Percentiles rank a stretch among this genome's conserved stretches.
phyloP scores from a whole-genome alignment of 1,284 basidiomycete species.

The Amylostereum areolatum region DNA sequence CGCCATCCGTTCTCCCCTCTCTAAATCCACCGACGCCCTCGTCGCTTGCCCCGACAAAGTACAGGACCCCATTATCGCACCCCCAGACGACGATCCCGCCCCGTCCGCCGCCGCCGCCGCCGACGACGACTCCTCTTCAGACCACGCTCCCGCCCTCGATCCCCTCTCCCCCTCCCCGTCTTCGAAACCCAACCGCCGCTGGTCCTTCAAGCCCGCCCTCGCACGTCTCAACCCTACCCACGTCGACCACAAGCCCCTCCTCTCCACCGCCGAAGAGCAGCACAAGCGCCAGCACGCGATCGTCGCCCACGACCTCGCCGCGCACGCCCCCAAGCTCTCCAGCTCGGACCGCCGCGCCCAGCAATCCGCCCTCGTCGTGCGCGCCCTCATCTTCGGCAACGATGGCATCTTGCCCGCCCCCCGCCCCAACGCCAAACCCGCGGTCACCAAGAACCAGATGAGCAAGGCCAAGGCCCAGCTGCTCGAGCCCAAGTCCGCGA shows the following conservation, averaged over 20 bases:
- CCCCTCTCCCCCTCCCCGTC: background rate
- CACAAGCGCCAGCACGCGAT: constrained; percentile 19
- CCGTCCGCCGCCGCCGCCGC: background rate
- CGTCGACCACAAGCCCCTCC: background rate
- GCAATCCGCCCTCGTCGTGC: constrained; percentile 55
- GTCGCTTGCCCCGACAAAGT: background rate
- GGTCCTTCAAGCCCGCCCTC: constrained; percentile 3
- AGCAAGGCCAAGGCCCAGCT: constrained; percentile 69
- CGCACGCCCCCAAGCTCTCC: constrained; percentile 19
- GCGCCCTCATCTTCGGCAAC: constrained; percentile 62
- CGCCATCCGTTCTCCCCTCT: background rate
- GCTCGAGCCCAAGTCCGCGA: constrained; percentile 57
- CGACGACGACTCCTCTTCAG: background rate
- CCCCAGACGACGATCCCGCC: background rate
- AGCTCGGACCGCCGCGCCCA: constrained; percentile 55
- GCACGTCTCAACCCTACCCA: constrained; percentile 13
- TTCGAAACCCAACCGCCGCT: background rate
- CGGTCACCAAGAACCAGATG: constrained; percentile 43
- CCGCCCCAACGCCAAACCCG: constrained; percentile 26
- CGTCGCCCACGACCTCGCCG: background rate
- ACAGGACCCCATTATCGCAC: background rate
- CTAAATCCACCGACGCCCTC: background rate
- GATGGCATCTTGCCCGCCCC: constrained; percentile 24
- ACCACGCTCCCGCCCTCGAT: background rate
- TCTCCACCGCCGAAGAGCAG: constrained; percentile 25